Percentiles rank a stretch among this genome's conserved stretches.
Evolutionary conservation across 2,329 filamentous ascomycete genomes (phyloP).

Genomic region (Exophiala phaeomuriformis): DNA sequence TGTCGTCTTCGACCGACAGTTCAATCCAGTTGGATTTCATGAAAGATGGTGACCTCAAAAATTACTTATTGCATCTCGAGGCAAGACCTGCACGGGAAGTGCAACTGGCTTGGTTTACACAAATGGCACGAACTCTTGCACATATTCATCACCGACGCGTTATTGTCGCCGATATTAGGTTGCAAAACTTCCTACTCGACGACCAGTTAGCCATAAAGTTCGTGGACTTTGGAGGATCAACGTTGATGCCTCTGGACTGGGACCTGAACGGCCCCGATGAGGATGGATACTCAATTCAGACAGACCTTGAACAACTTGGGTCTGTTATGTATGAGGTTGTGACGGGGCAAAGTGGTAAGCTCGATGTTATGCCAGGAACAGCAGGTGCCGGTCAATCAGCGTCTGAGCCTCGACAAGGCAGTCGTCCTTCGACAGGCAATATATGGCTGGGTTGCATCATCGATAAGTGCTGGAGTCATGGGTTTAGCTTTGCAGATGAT

Average conservation of each 20-base stretch:
- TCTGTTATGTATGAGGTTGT: constrained; percentile 30
- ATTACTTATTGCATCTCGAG: constrained; percentile 10
- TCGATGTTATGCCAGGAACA: constrained; percentile 28
- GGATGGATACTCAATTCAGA: constrained; percentile 28
- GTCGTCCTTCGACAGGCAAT: constrained; percentile 26
- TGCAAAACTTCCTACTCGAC: constrained; percentile 19
- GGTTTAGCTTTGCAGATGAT: not conserved
- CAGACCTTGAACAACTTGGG: constrained; percentile 31
- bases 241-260: constrained; percentile 25
- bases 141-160: constrained; percentile 18
- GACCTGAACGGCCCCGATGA: constrained; percentile 29
- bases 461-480: constrained; percentile 28
- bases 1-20: constrained; percentile 1
- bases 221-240: constrained; percentile 29
- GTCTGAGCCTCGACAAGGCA: constrained; percentile 13
- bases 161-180: constrained; percentile 19
- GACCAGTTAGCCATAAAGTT: constrained; percentile 29
- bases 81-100: not conserved
- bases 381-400: not conserved
- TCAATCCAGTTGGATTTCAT: constrained; percentile 22
- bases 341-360: constrained; percentile 25
- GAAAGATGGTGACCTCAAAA: constrained; percentile 21
- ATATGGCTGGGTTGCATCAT: constrained; percentile 29
- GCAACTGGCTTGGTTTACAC: constrained; percentile 18
- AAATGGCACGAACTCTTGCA: constrained; percentile 14